These are phyloP conservation scores for Platismatia glauca DNA, from an alignment of 495 filamentous ascomycete genomes.

Conservation along the genomic window DNA sequence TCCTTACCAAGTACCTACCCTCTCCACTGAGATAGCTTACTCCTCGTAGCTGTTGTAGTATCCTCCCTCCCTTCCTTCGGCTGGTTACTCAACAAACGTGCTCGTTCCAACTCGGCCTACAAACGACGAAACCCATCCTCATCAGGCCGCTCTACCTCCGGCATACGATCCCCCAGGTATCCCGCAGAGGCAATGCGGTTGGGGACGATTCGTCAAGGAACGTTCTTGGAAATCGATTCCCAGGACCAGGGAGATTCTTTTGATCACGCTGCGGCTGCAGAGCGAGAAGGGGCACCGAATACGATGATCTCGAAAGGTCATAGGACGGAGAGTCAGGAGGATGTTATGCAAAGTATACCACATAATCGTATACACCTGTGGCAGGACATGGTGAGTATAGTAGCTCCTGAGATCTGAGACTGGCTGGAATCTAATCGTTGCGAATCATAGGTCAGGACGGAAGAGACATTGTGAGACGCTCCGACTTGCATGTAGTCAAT, in stretches of 20 bases:
- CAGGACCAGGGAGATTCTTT: background rate
- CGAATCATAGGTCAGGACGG: slow-evolving; percentile 4
- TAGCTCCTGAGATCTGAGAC: background rate
- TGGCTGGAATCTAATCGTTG: background rate
- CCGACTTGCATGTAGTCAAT: background rate
- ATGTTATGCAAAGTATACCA: background rate
- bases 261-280: background rate
- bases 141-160: slow-evolving; percentile 5
- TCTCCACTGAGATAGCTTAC: background rate
- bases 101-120: slow-evolving; percentile 6
- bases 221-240: slow-evolving; percentile 4
- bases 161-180: slow-evolving; percentile 5
- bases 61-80: slow-evolving; percentile 19
- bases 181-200: background rate
- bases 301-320: slow-evolving; percentile 6
- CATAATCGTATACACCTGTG: slow-evolving; percentile 6
- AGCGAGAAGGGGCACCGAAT: slow-evolving; percentile 1
- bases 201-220: slow-evolving; percentile 7
- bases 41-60: slow-evolving; percentile 15
- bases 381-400: slow-evolving; percentile 9
- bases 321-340: slow-evolving; percentile 10
- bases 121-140: slow-evolving; percentile 13
- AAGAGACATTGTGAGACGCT: slow-evolving; percentile 3
- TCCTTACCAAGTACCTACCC: background rate
- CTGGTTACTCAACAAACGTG: slow-evolving; percentile 10